Percentiles rank a stretch among this genome's conserved stretches.
Conservation (phyloP, 805 yeast genomes). For the Teunomyces stri region DNA sequence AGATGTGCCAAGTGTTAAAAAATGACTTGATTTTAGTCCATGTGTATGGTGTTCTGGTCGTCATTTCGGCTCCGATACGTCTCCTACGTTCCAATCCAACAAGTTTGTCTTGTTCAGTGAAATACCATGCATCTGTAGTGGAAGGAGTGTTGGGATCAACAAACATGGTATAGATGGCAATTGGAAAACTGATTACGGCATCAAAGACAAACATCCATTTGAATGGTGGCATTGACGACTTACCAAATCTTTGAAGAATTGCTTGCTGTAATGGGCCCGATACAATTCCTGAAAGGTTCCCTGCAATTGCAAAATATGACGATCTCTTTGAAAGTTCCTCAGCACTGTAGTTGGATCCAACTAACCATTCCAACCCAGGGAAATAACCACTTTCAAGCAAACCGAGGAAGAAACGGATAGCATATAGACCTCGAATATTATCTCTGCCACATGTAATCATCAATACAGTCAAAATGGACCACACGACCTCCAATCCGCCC, state of each 20-base stretch:
- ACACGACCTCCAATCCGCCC: slow-evolving; percentile 42
- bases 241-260: slow-evolving; percentile 17
- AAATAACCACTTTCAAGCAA: slow-evolving; percentile 48
- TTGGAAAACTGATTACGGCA: slow-evolving; percentile 34
- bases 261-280: slow-evolving; percentile 39
- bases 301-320: slow-evolving; percentile 32
- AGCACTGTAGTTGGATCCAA: slow-evolving; percentile 34
- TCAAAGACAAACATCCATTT: slow-evolving; percentile 49
- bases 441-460: slow-evolving; percentile 26
- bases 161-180: slow-evolving; percentile 42
- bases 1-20: slow-evolving; percentile 50
- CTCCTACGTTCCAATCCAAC: slow-evolving; percentile 46
- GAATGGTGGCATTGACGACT: slow-evolving; percentile 28
- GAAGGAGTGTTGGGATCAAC: slow-evolving; percentile 49
- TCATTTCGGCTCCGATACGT: slow-evolving; percentile 37
- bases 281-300: slow-evolving; percentile 32
- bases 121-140: slow-evolving; percentile 42
- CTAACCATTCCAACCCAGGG: slow-evolving; percentile 45
- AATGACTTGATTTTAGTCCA: slow-evolving; percentile 37
- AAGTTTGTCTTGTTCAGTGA: slow-evolving; percentile 39
- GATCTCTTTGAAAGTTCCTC: slow-evolving; percentile 36
- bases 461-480: slow-evolving; percentile 43
- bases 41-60: slow-evolving; percentile 40
- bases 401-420: slow-evolving; percentile 40
- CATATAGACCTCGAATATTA: slow-evolving; percentile 25